Evolutionary conservation across 371 early-diverging fungal genomes (phyloP), one percentile per base, ranked within the genome.

Genomic region (Basidiobolus heterosporus): DNA sequence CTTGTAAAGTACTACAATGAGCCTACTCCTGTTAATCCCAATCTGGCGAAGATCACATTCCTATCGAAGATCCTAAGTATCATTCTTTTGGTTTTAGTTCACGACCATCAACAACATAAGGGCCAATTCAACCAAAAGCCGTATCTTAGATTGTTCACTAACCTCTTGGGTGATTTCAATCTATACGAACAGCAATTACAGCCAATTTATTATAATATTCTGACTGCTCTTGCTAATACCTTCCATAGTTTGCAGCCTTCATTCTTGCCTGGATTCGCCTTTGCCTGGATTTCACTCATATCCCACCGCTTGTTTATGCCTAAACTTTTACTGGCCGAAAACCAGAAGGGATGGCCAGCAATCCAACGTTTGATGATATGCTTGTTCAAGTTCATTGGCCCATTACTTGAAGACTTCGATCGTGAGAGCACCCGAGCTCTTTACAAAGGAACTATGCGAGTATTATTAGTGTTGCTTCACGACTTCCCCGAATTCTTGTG

Each of bases 401-500:
- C 95, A 19, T 88, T 86, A 56, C 60, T 94, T 49, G 62, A 65
- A n/a, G 59, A 64, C 8, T 69, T 70, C 5, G 79, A 82, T 52
- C 62, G 69, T 38, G 82, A 82, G 22, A 75, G 91, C 3, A 78
- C 82, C 8, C 80, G 90, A 38, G 56, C 82, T 46, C 69, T 96
- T 24, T 96, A 98, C 66, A 74, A 77, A 45, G 95, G 91, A 14
- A 81, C 86, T 0, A 66, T 96, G 13, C 74, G 95, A n/a, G 76
- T 96, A 15, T 56, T 95, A 23, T 64, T 96, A 19, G 87, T 95
- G 4, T 55, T 96, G n/a, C 64, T 95, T 45, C 97, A 94, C 61
- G 98, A 98, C 61, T 93, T 88, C 66, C 98, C 97, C 11, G 93
- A 93, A 59, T 98, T 96, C 64, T 66, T 98, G 40, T 84, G 91